Conservation (phyloP, 306 rosid species). For the Glycine tomentella region DNA sequence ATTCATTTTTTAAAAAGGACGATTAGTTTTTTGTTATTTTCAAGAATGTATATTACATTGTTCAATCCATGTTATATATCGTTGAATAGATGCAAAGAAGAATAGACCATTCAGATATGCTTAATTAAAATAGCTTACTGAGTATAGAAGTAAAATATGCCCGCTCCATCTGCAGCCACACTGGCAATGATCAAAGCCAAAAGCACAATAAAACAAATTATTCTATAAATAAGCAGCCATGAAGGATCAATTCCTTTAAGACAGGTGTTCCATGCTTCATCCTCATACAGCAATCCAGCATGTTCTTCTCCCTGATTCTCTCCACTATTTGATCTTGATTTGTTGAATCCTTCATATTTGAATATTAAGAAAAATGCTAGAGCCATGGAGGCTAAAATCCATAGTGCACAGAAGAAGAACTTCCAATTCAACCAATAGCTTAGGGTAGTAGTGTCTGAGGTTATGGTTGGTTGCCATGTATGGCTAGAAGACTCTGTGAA, state of each 20-base stretch:
- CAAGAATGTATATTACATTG: no score
- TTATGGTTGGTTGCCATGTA: constrained; percentile 77
- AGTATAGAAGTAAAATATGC: constrained; percentile 79
- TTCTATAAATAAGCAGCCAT: constrained; percentile 79
- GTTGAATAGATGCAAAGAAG: not conserved
- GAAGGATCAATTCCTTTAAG: constrained; percentile 70
- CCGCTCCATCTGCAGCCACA: constrained; percentile 61
- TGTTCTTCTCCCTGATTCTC: constrained; percentile 49
- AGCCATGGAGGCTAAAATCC: constrained; percentile 51
- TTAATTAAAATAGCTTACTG: constrained; percentile 69
- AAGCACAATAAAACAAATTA: constrained; percentile 67
- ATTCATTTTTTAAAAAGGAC: not conserved
- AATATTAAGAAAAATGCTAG: constrained; percentile 62
- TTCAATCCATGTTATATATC: not conserved
- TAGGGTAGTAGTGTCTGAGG: constrained; percentile 61
- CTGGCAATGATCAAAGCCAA: constrained; percentile 63
- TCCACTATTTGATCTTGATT: constrained; percentile 43
- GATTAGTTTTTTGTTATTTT: no score
- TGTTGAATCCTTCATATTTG: constrained; percentile 68
- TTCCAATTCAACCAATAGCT: constrained; percentile 95
- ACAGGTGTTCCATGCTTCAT: constrained; percentile 83
- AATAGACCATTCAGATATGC: not conserved
- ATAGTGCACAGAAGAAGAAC: constrained; percentile 73
- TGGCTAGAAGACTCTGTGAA: constrained; percentile 62
- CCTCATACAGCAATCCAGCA: constrained; percentile 59